These are phyloP conservation scores for Colletotrichum viniferum DNA, from an alignment of 2,329 filamentous ascomycete species.

Conservation along the genomic window DNA sequence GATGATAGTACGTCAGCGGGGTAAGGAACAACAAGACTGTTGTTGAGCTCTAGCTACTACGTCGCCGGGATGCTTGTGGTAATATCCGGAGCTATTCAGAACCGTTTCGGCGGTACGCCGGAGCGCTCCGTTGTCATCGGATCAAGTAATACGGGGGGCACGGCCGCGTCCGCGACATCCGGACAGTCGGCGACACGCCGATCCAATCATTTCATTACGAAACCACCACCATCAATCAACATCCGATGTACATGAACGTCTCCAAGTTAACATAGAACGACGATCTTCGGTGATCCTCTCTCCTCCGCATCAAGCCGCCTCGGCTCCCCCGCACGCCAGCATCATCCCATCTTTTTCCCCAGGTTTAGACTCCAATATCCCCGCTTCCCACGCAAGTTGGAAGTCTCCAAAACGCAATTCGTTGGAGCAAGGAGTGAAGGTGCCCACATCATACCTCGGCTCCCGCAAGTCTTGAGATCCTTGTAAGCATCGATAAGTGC, in stretches of 20 bases:
- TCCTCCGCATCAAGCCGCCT: background rate
- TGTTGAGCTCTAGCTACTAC: no score
- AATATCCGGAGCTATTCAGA: background rate
- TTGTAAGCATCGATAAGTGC: background rate
- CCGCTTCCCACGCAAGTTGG: background rate
- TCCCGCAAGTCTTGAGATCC: background rate
- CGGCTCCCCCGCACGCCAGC: background rate
- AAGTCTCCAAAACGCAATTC: background rate
- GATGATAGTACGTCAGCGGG: no score
- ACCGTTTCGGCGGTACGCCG: background rate
- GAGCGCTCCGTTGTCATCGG: background rate
- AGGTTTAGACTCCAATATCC: background rate
- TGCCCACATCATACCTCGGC: background rate
- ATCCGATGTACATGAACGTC: rapidly evolving
- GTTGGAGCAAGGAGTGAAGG: background rate
- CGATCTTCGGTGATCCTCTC: background rate
- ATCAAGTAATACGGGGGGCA: no score
- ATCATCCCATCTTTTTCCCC: background rate
- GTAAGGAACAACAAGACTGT: no score
- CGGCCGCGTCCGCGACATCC: background rate
- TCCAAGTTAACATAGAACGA: background rate
- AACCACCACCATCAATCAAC: background rate
- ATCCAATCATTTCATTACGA: background rate
- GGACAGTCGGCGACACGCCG: background rate
- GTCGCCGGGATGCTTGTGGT: background rate